Evolutionary conservation across 371 early-diverging fungal genomes (phyloP).

Genomic region (Mortierella sp.): DNA sequence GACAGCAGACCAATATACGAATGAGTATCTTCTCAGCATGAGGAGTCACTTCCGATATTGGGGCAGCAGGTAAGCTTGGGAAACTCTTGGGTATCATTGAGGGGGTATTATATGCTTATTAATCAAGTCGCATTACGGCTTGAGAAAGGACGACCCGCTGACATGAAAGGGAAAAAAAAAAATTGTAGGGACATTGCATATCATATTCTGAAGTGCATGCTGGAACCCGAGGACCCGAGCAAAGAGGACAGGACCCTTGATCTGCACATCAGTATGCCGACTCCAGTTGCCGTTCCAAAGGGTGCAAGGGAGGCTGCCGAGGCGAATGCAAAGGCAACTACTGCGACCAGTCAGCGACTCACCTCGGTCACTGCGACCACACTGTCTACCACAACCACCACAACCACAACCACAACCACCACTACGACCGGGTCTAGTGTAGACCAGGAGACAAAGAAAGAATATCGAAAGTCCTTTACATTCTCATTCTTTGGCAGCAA

Average conservation of each 20-base stretch:
- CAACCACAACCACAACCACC: background rate
- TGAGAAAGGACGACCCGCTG: no score
- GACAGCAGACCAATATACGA: slow-evolving; percentile 60
- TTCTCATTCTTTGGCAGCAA: slow-evolving; percentile 41
- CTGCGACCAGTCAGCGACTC: slow-evolving; percentile 3
- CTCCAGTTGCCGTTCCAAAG: slow-evolving; percentile 17
- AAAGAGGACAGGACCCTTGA: slow-evolving; percentile 20
- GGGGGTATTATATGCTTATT: no score
- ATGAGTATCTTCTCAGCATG: slow-evolving; percentile 61
- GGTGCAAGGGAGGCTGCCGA: slow-evolving; percentile 34
- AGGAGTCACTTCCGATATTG: slow-evolving; percentile 64
- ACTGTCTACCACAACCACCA: no score
- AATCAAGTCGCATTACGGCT: no score
- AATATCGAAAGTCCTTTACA: slow-evolving; percentile 37
- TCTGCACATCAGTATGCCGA: slow-evolving; percentile 22
- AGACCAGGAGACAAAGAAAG: slow-evolving; percentile 23
- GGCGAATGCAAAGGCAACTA: slow-evolving; percentile 24
- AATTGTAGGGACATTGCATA: slow-evolving; percentile 41
- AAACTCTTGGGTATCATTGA: no score
- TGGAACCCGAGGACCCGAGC: slow-evolving; percentile 5
- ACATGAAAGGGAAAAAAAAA: no score
- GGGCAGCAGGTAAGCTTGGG: slow-evolving; percentile 58
- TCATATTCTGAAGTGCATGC: slow-evolving; percentile 38
- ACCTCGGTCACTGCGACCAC: slow-evolving; percentile 4
- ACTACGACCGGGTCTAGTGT: background rate